phyloP scores from a whole-genome alignment of 1,284 basidiomycete species.

The Anthracocystis panici-leucophaei region DNA sequence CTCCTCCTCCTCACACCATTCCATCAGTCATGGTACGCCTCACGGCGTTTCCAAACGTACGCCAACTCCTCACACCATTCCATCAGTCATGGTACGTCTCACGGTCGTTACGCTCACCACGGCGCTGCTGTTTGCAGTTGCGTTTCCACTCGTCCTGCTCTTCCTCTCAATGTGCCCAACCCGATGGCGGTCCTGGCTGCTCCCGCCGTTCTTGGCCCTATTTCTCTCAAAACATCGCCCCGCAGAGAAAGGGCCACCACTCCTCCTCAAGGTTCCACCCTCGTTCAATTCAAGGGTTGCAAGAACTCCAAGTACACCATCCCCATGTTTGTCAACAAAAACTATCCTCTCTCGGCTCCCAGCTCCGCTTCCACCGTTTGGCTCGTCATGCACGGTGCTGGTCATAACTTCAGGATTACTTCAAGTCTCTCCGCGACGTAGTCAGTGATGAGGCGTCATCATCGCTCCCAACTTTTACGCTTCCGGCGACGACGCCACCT shows the following conservation, averaged over 20 bases:
- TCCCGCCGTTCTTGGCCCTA: not conserved
- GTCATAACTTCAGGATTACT: constrained; percentile 49
- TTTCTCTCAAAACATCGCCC: not conserved
- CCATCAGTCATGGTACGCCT: constrained; percentile 15
- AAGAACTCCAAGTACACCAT: constrained; percentile 10
- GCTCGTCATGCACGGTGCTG: constrained; percentile 51
- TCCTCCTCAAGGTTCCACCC: constrained; percentile 24
- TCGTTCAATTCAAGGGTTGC: constrained; percentile 36
- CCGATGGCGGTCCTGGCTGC: not conserved
- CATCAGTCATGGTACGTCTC: constrained; percentile 16
- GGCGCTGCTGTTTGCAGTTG: constrained; percentile 17
- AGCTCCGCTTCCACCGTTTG: constrained; percentile 29
- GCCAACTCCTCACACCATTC: not conserved
- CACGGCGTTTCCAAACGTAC: not conserved
- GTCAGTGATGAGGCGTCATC: constrained; percentile 35
- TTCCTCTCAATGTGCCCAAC: constrained; percentile 5
- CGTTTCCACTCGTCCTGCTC: constrained; percentile 12
- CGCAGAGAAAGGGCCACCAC: not conserved
- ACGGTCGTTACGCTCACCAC: constrained; percentile 8
- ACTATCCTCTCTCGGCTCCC: constrained; percentile 28
- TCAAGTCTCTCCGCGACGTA: constrained; percentile 38
- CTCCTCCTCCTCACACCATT: not conserved
- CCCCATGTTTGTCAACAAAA: constrained; percentile 51
- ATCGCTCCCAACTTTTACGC: constrained; percentile 48
- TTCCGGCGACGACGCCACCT: constrained; percentile 15